These are phyloP conservation scores for Rhodamnia rubescens DNA, from an alignment of 345 rosid genomes.

Conservation along the genomic window DNA sequence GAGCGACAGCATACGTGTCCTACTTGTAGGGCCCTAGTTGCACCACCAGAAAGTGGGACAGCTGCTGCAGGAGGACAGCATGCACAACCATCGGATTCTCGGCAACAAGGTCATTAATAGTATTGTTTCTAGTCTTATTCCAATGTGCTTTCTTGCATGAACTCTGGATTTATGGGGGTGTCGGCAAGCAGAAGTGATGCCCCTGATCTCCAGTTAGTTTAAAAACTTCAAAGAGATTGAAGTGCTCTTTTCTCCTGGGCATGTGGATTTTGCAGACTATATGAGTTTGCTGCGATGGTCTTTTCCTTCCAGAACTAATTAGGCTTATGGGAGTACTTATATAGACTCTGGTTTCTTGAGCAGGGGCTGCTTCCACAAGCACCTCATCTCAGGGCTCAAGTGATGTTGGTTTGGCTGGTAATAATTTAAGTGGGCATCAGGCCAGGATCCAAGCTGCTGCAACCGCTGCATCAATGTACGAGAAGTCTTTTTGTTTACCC, in stretches of 20 bases:
- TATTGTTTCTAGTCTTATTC: not conserved
- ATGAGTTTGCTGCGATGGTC: not conserved
- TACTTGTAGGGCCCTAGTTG: constrained; percentile 86
- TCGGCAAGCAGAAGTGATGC: not conserved
- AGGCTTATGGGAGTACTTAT: not conserved
- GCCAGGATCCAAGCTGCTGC: constrained; percentile 82
- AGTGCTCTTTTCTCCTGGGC: not conserved
- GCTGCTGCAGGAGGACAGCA: constrained; percentile 46
- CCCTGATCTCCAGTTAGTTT: not conserved
- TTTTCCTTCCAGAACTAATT: not conserved
- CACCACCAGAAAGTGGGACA: constrained; percentile 65
- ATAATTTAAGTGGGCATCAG: constrained; percentile 46
- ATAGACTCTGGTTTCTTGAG: not conserved
- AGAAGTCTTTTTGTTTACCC: constrained; percentile 75
- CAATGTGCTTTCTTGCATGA: not conserved
- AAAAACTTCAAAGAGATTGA: not conserved
- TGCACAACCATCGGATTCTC: constrained; percentile 35
- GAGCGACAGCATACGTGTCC: constrained; percentile 97
- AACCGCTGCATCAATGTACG: constrained; percentile 72
- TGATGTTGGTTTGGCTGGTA: constrained; percentile 15
- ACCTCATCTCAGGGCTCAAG: constrained; percentile 40
- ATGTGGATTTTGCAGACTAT: not conserved
- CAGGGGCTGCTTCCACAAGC: constrained; percentile 36
- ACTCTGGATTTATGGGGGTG: not conserved
- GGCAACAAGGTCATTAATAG: constrained; percentile 31